Evolutionary conservation across 768 basidiomycete species (phyloP), one percentile per base, ranked within the genome.

Genomic region (Naganishia onofrii): DNA sequence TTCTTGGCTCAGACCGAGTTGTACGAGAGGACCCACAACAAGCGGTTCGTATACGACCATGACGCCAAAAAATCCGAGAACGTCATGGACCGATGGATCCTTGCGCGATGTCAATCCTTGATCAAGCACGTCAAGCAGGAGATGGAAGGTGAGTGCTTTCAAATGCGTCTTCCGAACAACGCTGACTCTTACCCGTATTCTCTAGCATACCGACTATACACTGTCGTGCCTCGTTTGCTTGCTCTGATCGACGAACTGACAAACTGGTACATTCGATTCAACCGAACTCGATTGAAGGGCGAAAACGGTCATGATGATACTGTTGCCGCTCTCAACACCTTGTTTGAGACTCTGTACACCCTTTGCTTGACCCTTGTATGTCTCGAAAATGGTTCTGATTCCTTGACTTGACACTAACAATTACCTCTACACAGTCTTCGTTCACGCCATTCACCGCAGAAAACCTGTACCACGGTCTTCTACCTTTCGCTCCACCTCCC

Each of bases 211-310:
- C 87, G 94, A 73, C 86, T 99, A 17, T 98, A 98, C 83, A 98
- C 93, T 73, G 90, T 99, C 83, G 92, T 97, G 72, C 93, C 93
- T n/a, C 88, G 92, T 38, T 84, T 97, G 51, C 84, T 98, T 70
- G 90, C 91, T 73, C 88, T 99, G 69, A 86, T 99, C 34, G 92
- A 95, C 74, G 96, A 98, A 81, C 85, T 98, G 70, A 99, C 96
- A 26, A 99, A 99, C 79, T 97, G 94, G 93, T 99, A 99, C 82
- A 98, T 99, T 78, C 92, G 96, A 57, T 98, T 98, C 84, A 99
- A 99, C 82, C 88, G 96, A 53, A 89, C 89, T 74, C 87, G 96
- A 19, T 84, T 99, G 71, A 99, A 99, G 85, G 96, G 96, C 54
- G 91, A 95, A 80, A 90, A 92, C 75, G 91, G 95, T 2, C 84